Evolutionary conservation across 2,329 filamentous ascomycete genomes (phyloP).

Genomic region (Penicillium sp.): DNA sequence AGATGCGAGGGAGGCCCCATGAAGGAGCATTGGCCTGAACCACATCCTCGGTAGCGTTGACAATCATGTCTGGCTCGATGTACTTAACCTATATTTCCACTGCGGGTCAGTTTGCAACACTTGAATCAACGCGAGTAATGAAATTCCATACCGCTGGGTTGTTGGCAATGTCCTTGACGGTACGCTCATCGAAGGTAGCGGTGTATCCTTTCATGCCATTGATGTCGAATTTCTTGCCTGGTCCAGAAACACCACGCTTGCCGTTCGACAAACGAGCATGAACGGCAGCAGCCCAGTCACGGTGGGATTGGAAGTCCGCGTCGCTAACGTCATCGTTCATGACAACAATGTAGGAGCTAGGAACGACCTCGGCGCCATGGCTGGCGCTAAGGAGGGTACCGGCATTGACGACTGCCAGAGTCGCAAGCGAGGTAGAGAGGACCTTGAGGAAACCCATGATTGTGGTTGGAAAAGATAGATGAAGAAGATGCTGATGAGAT

Average conservation of each 20-base stretch:
- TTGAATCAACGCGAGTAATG: neutral
- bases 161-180: conserved; percentile 6
- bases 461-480: neutral
- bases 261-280: neutral
- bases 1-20: conserved; percentile 39
- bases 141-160: conserved; percentile 5
- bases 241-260: conserved; percentile 3
- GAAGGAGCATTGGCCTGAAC: conserved; percentile 22
- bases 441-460: conserved; percentile 10
- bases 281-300: conserved; percentile 5
- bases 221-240: conserved; percentile 12
- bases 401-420: conserved; percentile 9
- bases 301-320: neutral
- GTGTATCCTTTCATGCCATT: conserved; percentile 10
- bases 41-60: conserved; percentile 7
- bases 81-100: conserved; percentile 11
- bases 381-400: conserved; percentile 3
- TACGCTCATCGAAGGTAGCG: conserved; percentile 7
- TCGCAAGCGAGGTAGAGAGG: conserved; percentile 6
- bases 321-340: conserved; percentile 11
- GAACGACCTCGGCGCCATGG: neutral
- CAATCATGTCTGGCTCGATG: conserved; percentile 13
- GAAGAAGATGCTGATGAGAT: conserved; percentile 1
- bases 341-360: conserved; percentile 12
- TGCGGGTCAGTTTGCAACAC: conserved; percentile 1